Percentiles rank a stretch among this genome's conserved stretches.
Evolutionary conservation across 1,284 basidiomycete species (phyloP).

Genomic region (Taiwanofungus camphoratus): DNA sequence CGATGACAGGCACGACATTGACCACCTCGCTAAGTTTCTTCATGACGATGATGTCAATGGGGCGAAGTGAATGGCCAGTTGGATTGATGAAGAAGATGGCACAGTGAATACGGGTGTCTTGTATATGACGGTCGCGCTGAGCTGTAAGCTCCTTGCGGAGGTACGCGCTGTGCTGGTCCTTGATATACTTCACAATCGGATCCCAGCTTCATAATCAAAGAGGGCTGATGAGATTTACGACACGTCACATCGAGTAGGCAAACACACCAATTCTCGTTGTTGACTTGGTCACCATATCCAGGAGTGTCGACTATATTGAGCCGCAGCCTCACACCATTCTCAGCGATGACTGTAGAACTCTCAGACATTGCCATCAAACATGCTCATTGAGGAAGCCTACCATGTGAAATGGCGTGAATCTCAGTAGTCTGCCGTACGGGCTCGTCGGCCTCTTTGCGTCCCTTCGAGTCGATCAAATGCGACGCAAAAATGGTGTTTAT

Average conservation of each 20-base stretch:
- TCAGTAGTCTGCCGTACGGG: constrained; percentile 92
- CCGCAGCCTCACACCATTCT: constrained; percentile 92
- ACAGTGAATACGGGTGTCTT: constrained; percentile 98
- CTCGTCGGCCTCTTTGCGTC: constrained; percentile 83
- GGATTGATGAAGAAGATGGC: constrained; percentile 98
- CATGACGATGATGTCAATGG: constrained; percentile 97
- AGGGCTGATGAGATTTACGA: not conserved
- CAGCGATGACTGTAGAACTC: constrained; percentile 72
- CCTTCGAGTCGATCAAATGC: constrained; percentile 97
- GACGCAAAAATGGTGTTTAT: constrained; percentile 99
- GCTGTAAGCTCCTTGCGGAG: constrained; percentile 98
- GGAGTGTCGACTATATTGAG: constrained; percentile 99
- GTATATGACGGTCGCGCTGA: constrained; percentile 97
- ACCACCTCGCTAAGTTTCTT: constrained; percentile 98
- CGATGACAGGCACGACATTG: constrained; percentile 98
- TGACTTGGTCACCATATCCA: constrained; percentile 97
- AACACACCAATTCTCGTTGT: constrained; percentile 95
- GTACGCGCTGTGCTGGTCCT: constrained; percentile 98
- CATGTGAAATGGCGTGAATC: constrained; percentile 92
- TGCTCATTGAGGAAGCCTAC: constrained; percentile 41
- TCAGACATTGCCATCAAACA: not conserved
- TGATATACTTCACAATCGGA: constrained; percentile 97
- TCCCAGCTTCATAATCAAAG: constrained; percentile 74
- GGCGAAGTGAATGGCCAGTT: constrained; percentile 87
- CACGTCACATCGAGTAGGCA: not conserved